These are phyloP conservation scores for Suillus clintonianus DNA, from an alignment of 768 basidiomycete species.

Conservation along the genomic window DNA sequence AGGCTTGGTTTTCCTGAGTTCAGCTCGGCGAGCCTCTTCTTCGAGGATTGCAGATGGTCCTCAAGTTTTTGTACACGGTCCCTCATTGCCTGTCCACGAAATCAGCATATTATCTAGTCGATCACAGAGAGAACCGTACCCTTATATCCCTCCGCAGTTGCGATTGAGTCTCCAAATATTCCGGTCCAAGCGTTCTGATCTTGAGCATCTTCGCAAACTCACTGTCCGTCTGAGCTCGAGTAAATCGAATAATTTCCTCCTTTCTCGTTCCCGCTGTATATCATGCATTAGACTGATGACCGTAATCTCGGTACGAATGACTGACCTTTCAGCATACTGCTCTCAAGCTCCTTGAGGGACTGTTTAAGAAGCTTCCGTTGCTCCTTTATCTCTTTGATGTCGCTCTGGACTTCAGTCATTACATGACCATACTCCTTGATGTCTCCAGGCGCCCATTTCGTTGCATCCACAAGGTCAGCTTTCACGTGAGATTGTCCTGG, in stretches of 20 bases:
- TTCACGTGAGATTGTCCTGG: conserved; percentile 40
- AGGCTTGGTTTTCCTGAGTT: conserved; percentile 63
- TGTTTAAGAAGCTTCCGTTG: conserved; percentile 42
- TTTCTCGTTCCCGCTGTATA: conserved; percentile 71
- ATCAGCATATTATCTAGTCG: conserved; percentile 7
- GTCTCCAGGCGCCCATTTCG: conserved; percentile 59
- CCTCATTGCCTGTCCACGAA: conserved; percentile 53
- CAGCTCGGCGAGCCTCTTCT: conserved; percentile 65
- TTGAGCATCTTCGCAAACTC: conserved; percentile 78
- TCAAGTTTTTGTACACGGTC: conserved; percentile 82
- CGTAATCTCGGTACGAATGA: neutral
- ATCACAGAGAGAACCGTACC: conserved; percentile 43
- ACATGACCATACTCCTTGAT: conserved; percentile 48
- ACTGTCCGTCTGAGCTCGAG: conserved; percentile 74
- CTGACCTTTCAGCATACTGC: conserved; percentile 67
- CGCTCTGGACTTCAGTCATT: conserved; percentile 42
- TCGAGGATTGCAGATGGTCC: conserved; percentile 64
- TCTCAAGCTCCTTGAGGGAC: conserved; percentile 57
- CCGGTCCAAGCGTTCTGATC: conserved; percentile 80
- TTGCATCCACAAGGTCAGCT: conserved; percentile 46
- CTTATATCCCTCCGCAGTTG: conserved; percentile 71
- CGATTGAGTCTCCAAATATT: conserved; percentile 81
- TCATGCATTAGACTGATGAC: neutral
- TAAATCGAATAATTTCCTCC: conserved; percentile 82
- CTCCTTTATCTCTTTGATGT: conserved; percentile 51